These are phyloP conservation scores for Colletotrichum sp. DNA, from an alignment of 2,329 filamentous ascomycete species.

Conservation along the genomic window DNA sequence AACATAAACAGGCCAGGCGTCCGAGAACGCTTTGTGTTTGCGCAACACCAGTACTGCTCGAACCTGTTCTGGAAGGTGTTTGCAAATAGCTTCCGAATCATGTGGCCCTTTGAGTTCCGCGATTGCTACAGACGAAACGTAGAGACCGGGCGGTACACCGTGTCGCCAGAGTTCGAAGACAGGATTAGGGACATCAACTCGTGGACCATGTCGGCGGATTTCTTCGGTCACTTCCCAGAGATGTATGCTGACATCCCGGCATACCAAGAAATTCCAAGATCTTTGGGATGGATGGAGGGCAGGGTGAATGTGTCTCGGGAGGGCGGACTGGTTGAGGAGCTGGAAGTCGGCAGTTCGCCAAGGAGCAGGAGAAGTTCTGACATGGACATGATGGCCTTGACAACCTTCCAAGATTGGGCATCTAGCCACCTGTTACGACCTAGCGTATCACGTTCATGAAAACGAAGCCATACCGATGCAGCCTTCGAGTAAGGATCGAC, in stretches of 20 bases:
- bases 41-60: constrained; percentile 31
- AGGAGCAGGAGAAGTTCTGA: background rate
- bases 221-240: constrained; percentile 30
- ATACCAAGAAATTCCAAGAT: background rate
- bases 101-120: constrained; percentile 28
- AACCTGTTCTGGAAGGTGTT: constrained; percentile 30
- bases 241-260: constrained; percentile 16
- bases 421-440: background rate
- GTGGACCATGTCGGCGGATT: constrained; percentile 31
- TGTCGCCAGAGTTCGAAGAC: constrained; percentile 25
- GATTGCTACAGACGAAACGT: constrained; percentile 30
- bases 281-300: background rate
- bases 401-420: background rate
- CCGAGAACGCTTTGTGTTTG: constrained; percentile 31
- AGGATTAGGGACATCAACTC: constrained; percentile 28
- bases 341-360: background rate
- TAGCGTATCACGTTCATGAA: background rate
- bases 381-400: background rate
- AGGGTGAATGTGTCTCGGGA: background rate
- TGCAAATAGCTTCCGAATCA: constrained; percentile 23
- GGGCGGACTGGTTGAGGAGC: background rate
- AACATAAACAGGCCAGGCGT: constrained; percentile 27
- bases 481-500: background rate
- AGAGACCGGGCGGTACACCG: constrained; percentile 25
- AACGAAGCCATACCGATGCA: too few species aligned